Evolutionary conservation across 352 stramenopile genomes (phyloP).

Genomic region (Salisapilia sapeloensis): DNA sequence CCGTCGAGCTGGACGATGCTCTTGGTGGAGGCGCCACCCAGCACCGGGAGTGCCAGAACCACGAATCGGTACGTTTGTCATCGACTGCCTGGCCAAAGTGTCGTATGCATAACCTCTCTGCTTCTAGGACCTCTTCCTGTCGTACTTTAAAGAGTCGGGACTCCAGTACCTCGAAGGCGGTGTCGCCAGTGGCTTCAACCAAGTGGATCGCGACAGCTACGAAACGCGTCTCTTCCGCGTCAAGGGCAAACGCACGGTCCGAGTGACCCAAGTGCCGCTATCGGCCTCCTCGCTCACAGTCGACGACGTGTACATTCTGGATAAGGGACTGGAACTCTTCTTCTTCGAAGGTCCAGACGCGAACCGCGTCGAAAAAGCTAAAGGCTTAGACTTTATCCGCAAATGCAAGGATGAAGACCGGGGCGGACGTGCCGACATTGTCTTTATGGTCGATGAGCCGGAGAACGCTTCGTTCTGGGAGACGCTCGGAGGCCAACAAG

Average conservation of each 20-base stretch:
- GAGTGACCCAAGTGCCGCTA: constrained; percentile 75
- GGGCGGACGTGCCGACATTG: constrained; percentile 57
- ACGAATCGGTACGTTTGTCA: constrained; percentile 37
- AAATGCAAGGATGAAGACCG: constrained; percentile 80
- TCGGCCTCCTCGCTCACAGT: constrained; percentile 74
- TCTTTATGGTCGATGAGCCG: constrained; percentile 82
- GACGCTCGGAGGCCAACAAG: constrained; percentile 68
- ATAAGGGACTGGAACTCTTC: constrained; percentile 86
- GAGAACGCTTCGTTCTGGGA: constrained; percentile 86
- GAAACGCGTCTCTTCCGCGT: constrained; percentile 77
- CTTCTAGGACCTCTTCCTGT: constrained; percentile 76
- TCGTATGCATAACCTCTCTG: constrained; percentile 1
- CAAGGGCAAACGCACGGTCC: constrained; percentile 81
- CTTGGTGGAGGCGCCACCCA: constrained; percentile 85
- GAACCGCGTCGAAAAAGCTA: constrained; percentile 84
- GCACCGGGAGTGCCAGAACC: constrained; percentile 75
- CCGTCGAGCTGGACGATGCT: constrained; percentile 91
- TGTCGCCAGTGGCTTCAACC: constrained; percentile 85
- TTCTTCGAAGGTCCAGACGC: constrained; percentile 55
- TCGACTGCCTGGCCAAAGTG: neutral
- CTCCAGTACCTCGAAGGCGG: constrained; percentile 88
- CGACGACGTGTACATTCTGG: constrained; percentile 91
- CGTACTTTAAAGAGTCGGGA: constrained; percentile 85
- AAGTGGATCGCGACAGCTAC: constrained; percentile 82
- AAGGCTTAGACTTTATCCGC: constrained; percentile 77